A percentile compares a stretch with the other conserved stretches of the same genome.
Conservation (phyloP, 331 rosid genomes). For the Malus hybrid region DNA sequence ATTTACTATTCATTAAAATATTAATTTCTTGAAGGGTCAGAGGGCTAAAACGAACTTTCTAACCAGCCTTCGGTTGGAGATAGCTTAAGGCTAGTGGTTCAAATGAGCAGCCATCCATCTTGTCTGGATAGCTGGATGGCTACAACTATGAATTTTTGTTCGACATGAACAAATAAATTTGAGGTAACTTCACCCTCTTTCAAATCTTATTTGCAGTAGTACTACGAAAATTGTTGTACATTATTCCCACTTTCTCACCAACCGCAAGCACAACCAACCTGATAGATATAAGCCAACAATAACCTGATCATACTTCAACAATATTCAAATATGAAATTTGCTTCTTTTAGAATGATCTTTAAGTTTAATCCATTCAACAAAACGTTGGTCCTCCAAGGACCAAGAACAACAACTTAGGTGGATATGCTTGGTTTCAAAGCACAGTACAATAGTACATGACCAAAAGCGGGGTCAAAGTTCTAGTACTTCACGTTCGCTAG, state of each 20-base stretch:
- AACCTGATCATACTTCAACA: not conserved
- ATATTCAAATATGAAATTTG: not conserved
- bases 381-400: constrained; percentile 11
- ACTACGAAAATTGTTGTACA: constrained; percentile 12
- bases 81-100: too few relatives aligned
- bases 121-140: too few relatives aligned
- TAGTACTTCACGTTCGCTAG: not conserved
- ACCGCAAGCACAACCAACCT: constrained; percentile 22
- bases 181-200: not conserved
- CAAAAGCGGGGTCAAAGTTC: constrained; percentile 25
- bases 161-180: too few relatives aligned
- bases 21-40: too few relatives aligned
- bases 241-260: constrained; percentile 10
- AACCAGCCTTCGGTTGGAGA: too few relatives aligned
- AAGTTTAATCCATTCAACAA: not conserved
- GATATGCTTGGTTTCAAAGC: constrained; percentile 34
- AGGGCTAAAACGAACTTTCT: too few relatives aligned
- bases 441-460: not conserved
- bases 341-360: not conserved
- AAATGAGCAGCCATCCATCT: too few relatives aligned
- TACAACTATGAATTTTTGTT: too few relatives aligned
- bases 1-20: too few relatives aligned
- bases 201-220: not conserved
- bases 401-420: constrained; percentile 10
- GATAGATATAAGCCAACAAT: constrained; percentile 33